Evolutionary conservation across 345 rosid genomes (phyloP).

Genomic region (Pugionium cornutum): DNA sequence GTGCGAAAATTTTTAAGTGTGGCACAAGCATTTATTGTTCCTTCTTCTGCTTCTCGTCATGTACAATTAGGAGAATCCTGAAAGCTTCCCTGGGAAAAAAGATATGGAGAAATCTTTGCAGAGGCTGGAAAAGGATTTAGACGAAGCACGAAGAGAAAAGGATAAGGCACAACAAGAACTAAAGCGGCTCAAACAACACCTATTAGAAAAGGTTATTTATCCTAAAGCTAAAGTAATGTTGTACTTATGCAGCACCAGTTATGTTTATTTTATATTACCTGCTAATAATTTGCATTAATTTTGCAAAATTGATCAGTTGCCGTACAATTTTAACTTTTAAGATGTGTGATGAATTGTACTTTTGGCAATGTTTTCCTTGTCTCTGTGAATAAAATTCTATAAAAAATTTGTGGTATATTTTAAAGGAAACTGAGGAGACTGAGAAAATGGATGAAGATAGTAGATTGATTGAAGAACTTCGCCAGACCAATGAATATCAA

Average conservation of each 20-base stretch:
- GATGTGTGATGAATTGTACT: constrained; percentile 3
- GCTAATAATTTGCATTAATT: background rate
- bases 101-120: constrained; percentile 65
- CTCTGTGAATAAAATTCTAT: background rate
- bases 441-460: constrained; percentile 99
- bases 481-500: constrained; percentile 63
- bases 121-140: constrained; percentile 64
- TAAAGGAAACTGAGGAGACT: constrained; percentile 81
- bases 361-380: constrained; percentile 3
- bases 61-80: constrained; percentile 42
- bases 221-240: background rate
- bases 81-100: constrained; percentile 55
- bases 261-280: background rate
- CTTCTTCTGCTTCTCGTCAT: constrained; percentile 21
- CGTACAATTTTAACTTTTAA: background rate
- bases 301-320: background rate
- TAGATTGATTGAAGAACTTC: constrained; percentile 82
- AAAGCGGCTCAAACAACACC: constrained; percentile 86
- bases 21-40: constrained; percentile 19
- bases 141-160: constrained; percentile 61
- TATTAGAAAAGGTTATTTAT: constrained; percentile 76
- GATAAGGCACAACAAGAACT: constrained; percentile 80
- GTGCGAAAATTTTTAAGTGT: background rate
- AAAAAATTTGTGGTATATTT: background rate
- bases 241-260: background rate